phyloP scores from a whole-genome alignment of 306 rosid species.

The Hippophae tibetana region DNA sequence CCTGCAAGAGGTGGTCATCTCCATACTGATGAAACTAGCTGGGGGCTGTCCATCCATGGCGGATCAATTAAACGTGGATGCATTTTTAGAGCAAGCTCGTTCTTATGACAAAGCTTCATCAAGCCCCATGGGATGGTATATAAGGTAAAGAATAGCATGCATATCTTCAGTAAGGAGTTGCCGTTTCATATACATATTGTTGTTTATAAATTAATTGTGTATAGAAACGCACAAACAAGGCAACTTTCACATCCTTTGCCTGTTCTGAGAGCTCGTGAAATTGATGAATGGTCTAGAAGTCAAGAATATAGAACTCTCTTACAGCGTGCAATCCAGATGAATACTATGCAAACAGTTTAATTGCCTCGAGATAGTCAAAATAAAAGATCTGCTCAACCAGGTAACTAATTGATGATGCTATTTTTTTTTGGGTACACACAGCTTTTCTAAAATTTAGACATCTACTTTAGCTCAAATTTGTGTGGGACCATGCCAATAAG shows the following conservation, averaged over 20 bases:
- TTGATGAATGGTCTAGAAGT: constrained; percentile 90
- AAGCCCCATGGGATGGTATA: constrained; percentile 91
- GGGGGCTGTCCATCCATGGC: constrained; percentile 98
- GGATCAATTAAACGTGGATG: constrained; percentile 88
- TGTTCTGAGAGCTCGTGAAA: constrained; percentile 89
- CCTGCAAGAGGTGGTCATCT: constrained; percentile 92
- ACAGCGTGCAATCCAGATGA: constrained; percentile 41
- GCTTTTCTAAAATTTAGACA: too few species aligned
- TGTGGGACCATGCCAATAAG: too few species aligned
- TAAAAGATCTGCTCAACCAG: constrained; percentile 17
- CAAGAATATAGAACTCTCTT: constrained; percentile 49
- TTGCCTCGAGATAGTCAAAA: constrained; percentile 9
- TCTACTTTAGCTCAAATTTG: too few species aligned
- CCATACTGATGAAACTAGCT: constrained; percentile 96
- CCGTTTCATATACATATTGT: constrained; percentile 6
- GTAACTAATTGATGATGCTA: neutral
- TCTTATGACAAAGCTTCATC: constrained; percentile 94
- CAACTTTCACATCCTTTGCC: constrained; percentile 94
- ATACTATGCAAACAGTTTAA: constrained; percentile 11
- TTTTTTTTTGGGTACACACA: neutral
- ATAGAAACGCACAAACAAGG: constrained; percentile 90
- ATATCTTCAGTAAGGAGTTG: constrained; percentile 2
- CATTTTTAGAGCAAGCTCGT: constrained; percentile 95
- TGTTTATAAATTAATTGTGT: constrained; percentile 16
- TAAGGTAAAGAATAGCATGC: constrained; percentile 42